These are phyloP conservation scores for Xylariaceae sp. DNA, from an alignment of 2,329 filamentous ascomycete genomes.

Conservation along the genomic window DNA sequence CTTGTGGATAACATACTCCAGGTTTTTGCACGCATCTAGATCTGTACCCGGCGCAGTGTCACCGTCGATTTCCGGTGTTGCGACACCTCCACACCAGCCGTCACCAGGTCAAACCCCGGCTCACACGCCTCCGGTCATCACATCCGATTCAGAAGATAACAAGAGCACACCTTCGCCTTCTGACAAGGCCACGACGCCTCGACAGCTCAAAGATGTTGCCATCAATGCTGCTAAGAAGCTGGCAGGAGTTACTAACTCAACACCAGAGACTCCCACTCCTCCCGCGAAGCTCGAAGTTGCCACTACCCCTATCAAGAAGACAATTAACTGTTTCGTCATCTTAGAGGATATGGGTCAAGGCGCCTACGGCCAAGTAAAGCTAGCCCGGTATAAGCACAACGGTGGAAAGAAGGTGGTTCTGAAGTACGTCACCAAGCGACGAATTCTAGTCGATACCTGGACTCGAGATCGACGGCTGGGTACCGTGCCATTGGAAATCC, in stretches of 20 bases:
- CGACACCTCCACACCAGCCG: constrained; percentile 72
- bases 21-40: constrained; percentile 76
- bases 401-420: constrained; percentile 79
- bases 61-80: constrained; percentile 56
- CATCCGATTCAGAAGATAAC: constrained; percentile 48
- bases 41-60: constrained; percentile 51
- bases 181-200: constrained; percentile 43
- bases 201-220: constrained; percentile 53
- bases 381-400: constrained; percentile 77
- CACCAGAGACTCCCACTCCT: constrained; percentile 25
- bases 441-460: constrained; percentile 97
- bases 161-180: constrained; percentile 34
- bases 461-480: constrained; percentile 87
- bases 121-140: constrained; percentile 52
- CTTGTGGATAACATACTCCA: constrained; percentile 94
- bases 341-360: constrained; percentile 98
- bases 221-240: constrained; percentile 51
- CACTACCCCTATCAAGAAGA: constrained; percentile 59
- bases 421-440: constrained; percentile 95
- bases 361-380: constrained; percentile 94
- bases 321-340: constrained; percentile 84
- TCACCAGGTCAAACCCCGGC: constrained; percentile 66
- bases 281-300: constrained; percentile 34
- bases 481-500: constrained; percentile 93
- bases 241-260: constrained; percentile 34